Evolutionary conservation across 495 filamentous ascomycete species (phyloP), one percentile per base, ranked within the genome.

Genomic region (Talaromyces stipitatus): DNA sequence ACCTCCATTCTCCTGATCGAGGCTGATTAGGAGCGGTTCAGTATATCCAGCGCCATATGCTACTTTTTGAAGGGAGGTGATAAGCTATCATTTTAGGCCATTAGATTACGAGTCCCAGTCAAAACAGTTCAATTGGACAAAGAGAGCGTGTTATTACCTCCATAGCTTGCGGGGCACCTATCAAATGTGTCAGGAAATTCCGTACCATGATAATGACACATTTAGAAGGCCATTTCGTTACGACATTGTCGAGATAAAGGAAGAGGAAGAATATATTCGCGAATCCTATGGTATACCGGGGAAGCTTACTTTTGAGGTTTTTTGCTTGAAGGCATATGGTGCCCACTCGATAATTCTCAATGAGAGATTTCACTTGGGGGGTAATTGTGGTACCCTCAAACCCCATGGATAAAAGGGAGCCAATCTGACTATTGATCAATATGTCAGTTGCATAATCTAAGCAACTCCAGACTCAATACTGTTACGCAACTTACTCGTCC

Each of bases 301-400:
- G 23, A 18, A 2, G 14, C 52, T 36, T 38, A 41, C 52, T 27
- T 22, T 54, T 36, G 2, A 54, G 23, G 33, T 54, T 54, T 18
- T 54, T 54, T 2, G 52, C 52, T 26, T 54, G 52, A 2, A 54
- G 33, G 9, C 29, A 32, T 32, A 54, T 43, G 14, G 52, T 12
- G 4, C 52, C 52, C 22, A 54, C 52, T 14, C 33, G 32, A 8
- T 54, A 26, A 2, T 54, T 20, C 24, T 54, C 52, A 7, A 54
- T 54, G 11, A 54, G 30, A n/a, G 52, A 54, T 24, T 38, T 54
- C 11, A 54, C 52, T 8, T 54, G 52, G 11, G 52, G 52, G 6
- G 52, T 54, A 30, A 54, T 20, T 36, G 52, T 38, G n/a, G 52
- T 54, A 38, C 52, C 52, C 52, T 54, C 52, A 10, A 54, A 54